Evolutionary conservation across 371 early-diverging fungal genomes (phyloP).

Genomic region (Circinella minor): DNA sequence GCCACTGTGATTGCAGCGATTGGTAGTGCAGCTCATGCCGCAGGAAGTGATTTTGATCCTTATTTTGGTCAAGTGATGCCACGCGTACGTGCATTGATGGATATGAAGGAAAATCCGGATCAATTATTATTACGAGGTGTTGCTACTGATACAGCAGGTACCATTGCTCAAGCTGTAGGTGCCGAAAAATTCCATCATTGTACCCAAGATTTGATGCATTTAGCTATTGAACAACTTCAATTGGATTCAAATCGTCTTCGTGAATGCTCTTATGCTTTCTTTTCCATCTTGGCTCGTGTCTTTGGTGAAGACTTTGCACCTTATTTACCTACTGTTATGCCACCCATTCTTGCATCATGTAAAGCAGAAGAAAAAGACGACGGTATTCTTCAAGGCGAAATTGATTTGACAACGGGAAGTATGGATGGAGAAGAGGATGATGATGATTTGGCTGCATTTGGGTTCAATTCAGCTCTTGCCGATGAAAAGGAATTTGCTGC

Average conservation of each 20-base stretch:
- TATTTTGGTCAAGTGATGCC: conserved; percentile 80
- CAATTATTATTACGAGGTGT: conserved; percentile 84
- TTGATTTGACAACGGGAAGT: conserved; percentile 46
- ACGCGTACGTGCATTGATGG: conserved; percentile 75
- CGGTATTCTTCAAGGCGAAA: conserved; percentile 46
- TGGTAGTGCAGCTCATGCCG: conserved; percentile 88
- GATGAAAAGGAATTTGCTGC: conserved; percentile 93
- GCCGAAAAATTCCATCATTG: conserved; percentile 81
- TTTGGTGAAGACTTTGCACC: conserved; percentile 84
- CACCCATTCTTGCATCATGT: conserved; percentile 76
- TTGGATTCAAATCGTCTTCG: conserved; percentile 76
- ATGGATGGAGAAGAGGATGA: conserved; percentile 55
- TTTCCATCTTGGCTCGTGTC: conserved; percentile 81
- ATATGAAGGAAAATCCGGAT: conserved; percentile 62
- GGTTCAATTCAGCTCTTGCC: conserved; percentile 82
- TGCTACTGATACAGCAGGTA: conserved; percentile 86
- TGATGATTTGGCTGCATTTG: conserved; percentile 61
- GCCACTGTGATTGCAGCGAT: conserved; percentile 82
- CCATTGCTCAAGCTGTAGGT: conserved; percentile 89
- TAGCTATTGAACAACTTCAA: conserved; percentile 80
- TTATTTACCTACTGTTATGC: conserved; percentile 77
- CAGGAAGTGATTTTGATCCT: conserved; percentile 75
- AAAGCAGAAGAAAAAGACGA: conserved; percentile 71
- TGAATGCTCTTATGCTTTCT: conserved; percentile 88
- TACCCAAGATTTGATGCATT: conserved; percentile 70